Base-by-base conservation (phyloP, 805 yeast genomes). In the Saccharomycopsis schoenii region DNA sequence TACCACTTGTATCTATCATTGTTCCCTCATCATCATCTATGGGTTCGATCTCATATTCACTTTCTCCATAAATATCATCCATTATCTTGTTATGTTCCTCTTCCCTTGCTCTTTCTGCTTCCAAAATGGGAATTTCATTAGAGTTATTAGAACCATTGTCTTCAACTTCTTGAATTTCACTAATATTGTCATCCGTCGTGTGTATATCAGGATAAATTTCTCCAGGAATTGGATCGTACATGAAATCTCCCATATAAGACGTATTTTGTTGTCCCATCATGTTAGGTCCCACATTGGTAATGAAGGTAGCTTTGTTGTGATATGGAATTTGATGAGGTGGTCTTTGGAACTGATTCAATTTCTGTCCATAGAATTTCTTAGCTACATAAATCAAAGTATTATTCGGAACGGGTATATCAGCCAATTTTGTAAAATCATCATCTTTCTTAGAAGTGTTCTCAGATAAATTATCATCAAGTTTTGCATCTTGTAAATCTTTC, bases 351-450 rank as follows among this genome's bases (percentile, higher is more conserved):
- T 47, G 11, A 17, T 47, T 47, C 24, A 25, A 15, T 25, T 43
- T 43, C 12, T 47, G 52, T 8, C n/a, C 25, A 25, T 47, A 14
- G 10, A 47, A 47, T 47, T 47, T 47, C 21, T 47, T 47, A 3
- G 52, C 52, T 11, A 47, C 52, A 47, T n/a, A 47, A 1, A 47
- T 10, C 25, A 47, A 47, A 47, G 52, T 40, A 25, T 57, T 57
- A 36, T 57, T 39, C 4, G 62, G 59, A 40, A 56, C 36, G 29
- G 56, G 59, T 14, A 47, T 29, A 51, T 42, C 58, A 10, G 34
- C 40, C 42, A 58, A 54, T 25, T n/a, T 58, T 37, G 52, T 25
- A 15, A 17, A 19, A 8, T 54, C 54, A 14, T 58, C 29, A 40
- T 29, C 36, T 29, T 34, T 34, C 19, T n/a, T 14, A 34, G 3